phyloP scores from a whole-genome alignment of 2,329 filamentous ascomycete genomes.

The Berkeleyomyces basicola region DNA sequence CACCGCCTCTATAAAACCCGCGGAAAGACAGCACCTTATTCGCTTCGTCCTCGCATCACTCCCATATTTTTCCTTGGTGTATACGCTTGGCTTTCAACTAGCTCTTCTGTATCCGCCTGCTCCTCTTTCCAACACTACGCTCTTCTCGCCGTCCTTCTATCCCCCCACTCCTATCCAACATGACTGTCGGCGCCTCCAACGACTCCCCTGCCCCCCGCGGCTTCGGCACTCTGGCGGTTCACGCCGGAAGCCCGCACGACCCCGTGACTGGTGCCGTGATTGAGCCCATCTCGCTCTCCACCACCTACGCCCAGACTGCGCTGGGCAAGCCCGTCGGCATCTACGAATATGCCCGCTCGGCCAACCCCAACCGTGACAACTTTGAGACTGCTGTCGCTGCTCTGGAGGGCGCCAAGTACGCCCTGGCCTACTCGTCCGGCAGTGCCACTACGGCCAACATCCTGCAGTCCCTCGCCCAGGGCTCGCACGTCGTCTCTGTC shows the following conservation, averaged over 20 bases:
- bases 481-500: constrained; percentile 88
- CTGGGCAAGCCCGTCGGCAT: constrained; percentile 75
- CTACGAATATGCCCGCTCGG: constrained; percentile 86
- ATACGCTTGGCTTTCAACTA: neutral
- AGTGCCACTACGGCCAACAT: constrained; percentile 88
- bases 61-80: neutral
- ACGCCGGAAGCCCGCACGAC: constrained; percentile 83
- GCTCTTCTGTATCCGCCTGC: neutral
- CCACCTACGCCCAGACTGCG: constrained; percentile 81
- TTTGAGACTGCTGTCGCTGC: constrained; percentile 86
- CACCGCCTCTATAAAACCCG: neutral
- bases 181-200: constrained; percentile 15
- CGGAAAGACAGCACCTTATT: neutral
- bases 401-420: constrained; percentile 81
- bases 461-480: constrained; percentile 77
- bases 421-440: constrained; percentile 85
- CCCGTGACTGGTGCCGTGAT: constrained; percentile 89
- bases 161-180: neutral
- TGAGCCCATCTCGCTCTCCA: constrained; percentile 86
- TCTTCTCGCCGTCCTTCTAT: neutral
- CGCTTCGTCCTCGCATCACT: neutral
- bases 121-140: neutral
- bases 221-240: constrained; percentile 89
- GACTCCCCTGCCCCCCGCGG: constrained; percentile 50
- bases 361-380: constrained; percentile 89